Percentiles rank a stretch among this genome's conserved stretches.
Evolutionary conservation across 2,329 filamentous ascomycete genomes (phyloP).

Genomic region (Xylariaceae sp.): DNA sequence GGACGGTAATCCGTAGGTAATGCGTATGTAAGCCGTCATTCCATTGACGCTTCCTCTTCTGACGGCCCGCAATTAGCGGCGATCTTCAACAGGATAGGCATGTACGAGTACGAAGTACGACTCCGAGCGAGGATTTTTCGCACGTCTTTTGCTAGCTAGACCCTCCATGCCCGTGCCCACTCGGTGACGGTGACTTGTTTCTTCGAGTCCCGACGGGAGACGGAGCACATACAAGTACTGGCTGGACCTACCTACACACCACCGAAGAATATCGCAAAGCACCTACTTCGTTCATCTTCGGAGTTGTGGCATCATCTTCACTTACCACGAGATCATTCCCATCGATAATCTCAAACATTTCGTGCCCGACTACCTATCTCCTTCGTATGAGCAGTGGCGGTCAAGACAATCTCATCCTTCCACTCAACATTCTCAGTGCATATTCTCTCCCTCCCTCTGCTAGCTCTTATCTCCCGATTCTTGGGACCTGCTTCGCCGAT

Average conservation of each 20-base stretch:
- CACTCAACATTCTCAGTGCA: neutral
- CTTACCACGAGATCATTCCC: neutral
- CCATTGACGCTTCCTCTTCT: neutral
- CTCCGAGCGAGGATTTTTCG: too few relatives aligned
- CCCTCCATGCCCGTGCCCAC: too few relatives aligned
- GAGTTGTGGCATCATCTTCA: neutral
- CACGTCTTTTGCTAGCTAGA: too few relatives aligned
- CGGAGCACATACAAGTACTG: too few relatives aligned
- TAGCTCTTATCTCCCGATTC: neutral
- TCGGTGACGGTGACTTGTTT: too few relatives aligned
- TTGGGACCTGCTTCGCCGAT: neutral
- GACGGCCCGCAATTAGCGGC: constrained; percentile 2
- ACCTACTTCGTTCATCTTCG: neutral
- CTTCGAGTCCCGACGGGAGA: too few relatives aligned
- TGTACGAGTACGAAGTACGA: neutral
- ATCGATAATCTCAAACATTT: neutral
- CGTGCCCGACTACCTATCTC: neutral
- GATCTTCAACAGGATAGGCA: neutral
- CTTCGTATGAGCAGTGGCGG: neutral
- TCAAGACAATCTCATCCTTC: neutral
- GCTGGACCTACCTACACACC: too few relatives aligned
- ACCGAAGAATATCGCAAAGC: too few relatives aligned
- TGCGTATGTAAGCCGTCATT: too few relatives aligned
- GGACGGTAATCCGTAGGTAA: too few relatives aligned
- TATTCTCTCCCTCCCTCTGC: neutral